Base-by-base conservation (phyloP, 2,329 filamentous ascomycete genomes). In the Exophiala bonariae region DNA sequence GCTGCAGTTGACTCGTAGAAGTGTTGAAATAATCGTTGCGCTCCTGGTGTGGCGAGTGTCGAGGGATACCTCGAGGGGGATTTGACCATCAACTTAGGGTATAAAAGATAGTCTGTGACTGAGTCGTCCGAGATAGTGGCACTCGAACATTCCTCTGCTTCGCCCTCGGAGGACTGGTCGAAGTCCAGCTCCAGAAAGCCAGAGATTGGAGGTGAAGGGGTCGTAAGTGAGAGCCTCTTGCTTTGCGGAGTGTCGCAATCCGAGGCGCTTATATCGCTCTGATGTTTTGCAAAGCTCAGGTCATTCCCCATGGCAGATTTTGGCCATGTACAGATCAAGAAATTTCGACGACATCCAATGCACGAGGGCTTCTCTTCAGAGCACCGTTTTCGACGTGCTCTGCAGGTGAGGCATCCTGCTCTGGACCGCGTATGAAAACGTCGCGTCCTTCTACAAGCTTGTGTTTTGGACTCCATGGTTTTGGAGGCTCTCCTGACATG, bases 341-440 rank as follows among this genome's bases (percentile, higher is more conserved):
- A 39, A 16, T 39, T 39, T 14, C 36, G 36, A 22, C 36, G 18
- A 26, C 36, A 39, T 39, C 36, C 36, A 5, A 39, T 3, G 18
- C 36, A 39, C 10, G 22, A 20, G n/a, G 36, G 36, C 36, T 39
- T 20, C 36, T 39, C 36, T 26, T 39, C 36, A 18, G 36, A 22
- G 20, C 36, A 39, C 5, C 36, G 36, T 20, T 39, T 39, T 14
- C 36, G 18, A 14, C 36, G 36, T 7, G 36, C 36, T 14, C 36
- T 16, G 13, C 36, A 39, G 5, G 36, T 39, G 11, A 39, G 36
- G 23, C 36, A 39, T 18, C 36, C 36, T 18, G 36, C 16, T 16
- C 22, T 39, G 11, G 36, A 39, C 16, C 36, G 18, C 13, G 36
- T 26, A 13, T 20, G 17, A 13, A 39, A 39, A 20, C 36, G 36